Percentiles rank a stretch among this genome's conserved stretches.
These are phyloP conservation scores for Starmerella floricola DNA, from an alignment of 805 yeast genomes.

Conservation along the genomic window DNA sequence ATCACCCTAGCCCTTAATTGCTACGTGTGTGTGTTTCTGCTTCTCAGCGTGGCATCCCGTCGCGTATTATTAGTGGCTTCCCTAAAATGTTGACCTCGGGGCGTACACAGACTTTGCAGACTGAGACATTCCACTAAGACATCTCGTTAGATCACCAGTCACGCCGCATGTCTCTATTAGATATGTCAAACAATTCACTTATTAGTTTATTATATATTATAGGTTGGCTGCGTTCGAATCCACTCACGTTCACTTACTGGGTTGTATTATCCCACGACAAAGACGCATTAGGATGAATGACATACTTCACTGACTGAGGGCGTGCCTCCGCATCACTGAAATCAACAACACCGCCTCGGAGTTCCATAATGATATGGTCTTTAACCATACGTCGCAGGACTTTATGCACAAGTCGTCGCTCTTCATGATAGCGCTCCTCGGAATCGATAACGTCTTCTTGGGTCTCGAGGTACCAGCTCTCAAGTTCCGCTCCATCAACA, in stretches of 20 bases:
- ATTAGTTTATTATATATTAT: no score
- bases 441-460: constrained; percentile 58
- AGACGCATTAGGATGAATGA: constrained; percentile 28
- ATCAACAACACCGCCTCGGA: constrained; percentile 36
- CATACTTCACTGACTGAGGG: constrained; percentile 24
- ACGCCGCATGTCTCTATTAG: no score
- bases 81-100: no score
- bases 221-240: no score
- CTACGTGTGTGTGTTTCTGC: no score
- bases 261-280: constrained; percentile 9
- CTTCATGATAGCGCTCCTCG: constrained; percentile 59
- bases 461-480: constrained; percentile 70
- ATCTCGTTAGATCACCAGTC: no score
- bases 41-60: no score
- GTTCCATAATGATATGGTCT: constrained; percentile 69
- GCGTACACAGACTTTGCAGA: no score
- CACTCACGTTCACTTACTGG: no score
- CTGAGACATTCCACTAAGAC: no score
- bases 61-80: no score
- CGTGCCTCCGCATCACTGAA: constrained; percentile 27
- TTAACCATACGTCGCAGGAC: constrained; percentile 73
- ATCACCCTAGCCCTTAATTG: constrained; percentile 5
- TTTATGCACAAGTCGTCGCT: constrained; percentile 59
- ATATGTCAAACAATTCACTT: no score
- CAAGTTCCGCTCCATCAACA: constrained; percentile 51